Evolutionary conservation across 2,329 filamentous ascomycete species (phyloP).

Genomic region (Amesomyces nigricolor): DNA sequence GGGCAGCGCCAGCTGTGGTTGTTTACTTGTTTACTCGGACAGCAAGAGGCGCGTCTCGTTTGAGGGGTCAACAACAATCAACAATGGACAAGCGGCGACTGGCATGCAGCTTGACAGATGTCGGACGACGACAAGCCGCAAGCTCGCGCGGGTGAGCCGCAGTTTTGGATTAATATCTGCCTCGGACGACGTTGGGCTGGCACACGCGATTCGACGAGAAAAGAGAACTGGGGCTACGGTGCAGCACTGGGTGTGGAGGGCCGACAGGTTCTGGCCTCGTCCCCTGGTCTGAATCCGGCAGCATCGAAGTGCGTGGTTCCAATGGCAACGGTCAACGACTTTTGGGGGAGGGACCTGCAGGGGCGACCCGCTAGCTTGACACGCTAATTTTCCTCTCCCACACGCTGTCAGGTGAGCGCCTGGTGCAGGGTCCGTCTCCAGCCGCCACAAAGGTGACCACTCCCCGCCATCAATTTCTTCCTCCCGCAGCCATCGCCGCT

Average conservation of each 20-base stretch:
- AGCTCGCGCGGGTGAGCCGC: constrained; percentile 19
- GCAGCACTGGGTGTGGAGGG: constrained; percentile 18
- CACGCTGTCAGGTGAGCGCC: constrained; percentile 26
- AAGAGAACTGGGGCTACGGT: constrained; percentile 20
- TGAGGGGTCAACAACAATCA: not conserved
- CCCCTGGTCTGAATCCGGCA: constrained; percentile 15
- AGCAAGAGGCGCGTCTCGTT: not conserved
- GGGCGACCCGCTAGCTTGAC: constrained; percentile 11
- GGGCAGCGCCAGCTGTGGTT: constrained; percentile 10
- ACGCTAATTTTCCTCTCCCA: constrained; percentile 18
- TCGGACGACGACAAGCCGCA: constrained; percentile 7
- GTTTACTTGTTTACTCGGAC: constrained; percentile 25
- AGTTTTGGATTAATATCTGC: constrained; percentile 25
- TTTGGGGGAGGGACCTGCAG: constrained; percentile 12
- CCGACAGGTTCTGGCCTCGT: constrained; percentile 12
- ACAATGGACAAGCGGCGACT: constrained; percentile 1
- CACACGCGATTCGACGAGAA: constrained; percentile 22
- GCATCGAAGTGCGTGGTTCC: constrained; percentile 25
- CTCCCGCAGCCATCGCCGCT: constrained; percentile 5
- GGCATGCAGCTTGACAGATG: constrained; percentile 10
- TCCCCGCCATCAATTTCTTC: constrained; percentile 22
- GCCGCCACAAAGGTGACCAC: constrained; percentile 8
- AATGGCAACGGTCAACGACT: constrained; percentile 16
- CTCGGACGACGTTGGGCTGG: constrained; percentile 24
- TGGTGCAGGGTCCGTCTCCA: constrained; percentile 15